Base-by-base conservation (phyloP, 2,329 filamentous ascomycete species). In the Colletotrichum euphorbiae region DNA sequence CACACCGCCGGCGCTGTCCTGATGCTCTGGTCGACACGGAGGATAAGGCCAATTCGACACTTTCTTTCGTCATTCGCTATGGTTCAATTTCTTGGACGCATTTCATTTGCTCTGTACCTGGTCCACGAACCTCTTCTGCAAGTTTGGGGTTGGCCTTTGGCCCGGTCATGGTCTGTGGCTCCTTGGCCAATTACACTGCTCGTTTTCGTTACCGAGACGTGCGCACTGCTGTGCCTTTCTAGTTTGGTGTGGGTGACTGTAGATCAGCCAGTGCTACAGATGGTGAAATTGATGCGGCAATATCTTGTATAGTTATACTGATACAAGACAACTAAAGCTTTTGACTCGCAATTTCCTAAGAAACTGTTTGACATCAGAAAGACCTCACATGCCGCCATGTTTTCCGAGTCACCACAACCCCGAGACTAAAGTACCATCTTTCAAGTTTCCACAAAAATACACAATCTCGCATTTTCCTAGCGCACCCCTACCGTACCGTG, bases 111-210 rank as follows among this genome's bases (percentile, higher is more conserved):
- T 12, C 24, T 55, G 4, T 42, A 55, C 1, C 13, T 40, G 4
- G 19, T 55, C 6, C 52, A 55, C 7, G 33, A 55, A 40, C 52
- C 52, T 9, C 33, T 42, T 12, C 31, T 42, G 6, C 52, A 55
- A 40, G 52, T 55, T 2, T 55, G 52, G 31, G 52, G 52, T 24
- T 55, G 31, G 52, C 52, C 33, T 28, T 24, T 38, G 19, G 52
- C 52, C 21, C 52, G 36, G 2, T 42, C 31, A n/a, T 55, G 52
- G 52, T 55, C 19, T 12, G 52, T 9, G 12, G 2, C 19, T 55
- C 19, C 12, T 21, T 55, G 33, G 52, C 17, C 52, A 9, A 15
- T 42, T 31, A 55, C 31, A 15, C 33, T 13, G 12, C 12, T 55
- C 11, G 19, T 55, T 42, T 40, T 12, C 52, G 6, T 55, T 3